A percentile compares a stretch with the other conserved stretches of the same genome.
Conservation (phyloP, 2,329 filamentous ascomycete species). For the Pseudogymnoascus sp. region DNA sequence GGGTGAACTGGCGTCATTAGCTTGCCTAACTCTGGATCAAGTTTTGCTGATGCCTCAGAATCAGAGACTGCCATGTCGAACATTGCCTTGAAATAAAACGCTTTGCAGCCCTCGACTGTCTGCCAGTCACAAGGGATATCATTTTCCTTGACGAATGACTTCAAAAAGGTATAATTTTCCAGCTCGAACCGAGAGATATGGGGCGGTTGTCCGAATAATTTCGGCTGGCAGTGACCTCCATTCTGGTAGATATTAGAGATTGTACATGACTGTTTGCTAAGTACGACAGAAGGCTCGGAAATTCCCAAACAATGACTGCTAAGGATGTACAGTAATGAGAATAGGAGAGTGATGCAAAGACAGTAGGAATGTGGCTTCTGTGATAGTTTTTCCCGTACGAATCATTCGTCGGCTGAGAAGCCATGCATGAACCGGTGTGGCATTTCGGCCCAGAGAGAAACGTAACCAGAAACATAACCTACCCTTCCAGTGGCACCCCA, state of each 20-base stretch:
- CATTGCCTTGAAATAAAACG: conserved; percentile 48
- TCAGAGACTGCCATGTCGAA: conserved; percentile 43
- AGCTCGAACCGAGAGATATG: conserved; percentile 65
- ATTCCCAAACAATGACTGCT: neutral
- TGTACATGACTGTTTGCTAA: neutral
- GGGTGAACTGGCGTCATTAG: conserved; percentile 27
- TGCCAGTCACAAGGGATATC: conserved; percentile 64
- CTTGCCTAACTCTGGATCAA: conserved; percentile 49
- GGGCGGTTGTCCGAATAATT: conserved; percentile 52
- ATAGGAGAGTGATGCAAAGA: conserved; percentile 2
- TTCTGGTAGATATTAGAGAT: conserved; percentile 36
- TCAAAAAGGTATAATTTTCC: conserved; percentile 54
- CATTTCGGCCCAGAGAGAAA: neutral
- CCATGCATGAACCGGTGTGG: neutral
- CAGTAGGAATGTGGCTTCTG: neutral
- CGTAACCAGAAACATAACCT: conserved; percentile 36
- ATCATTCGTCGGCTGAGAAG: neutral
- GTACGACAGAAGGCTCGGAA: neutral
- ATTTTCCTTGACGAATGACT: conserved; percentile 47
- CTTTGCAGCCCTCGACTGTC: conserved; percentile 53
- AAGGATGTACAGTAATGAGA: neutral
- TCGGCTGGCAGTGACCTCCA: conserved; percentile 67
- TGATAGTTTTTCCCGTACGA: neutral
- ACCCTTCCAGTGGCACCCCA: conserved; percentile 78
- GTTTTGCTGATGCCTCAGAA: conserved; percentile 41